Base-by-base conservation (phyloP, 345 rosid genomes). In the Salix arbutifolia region DNA sequence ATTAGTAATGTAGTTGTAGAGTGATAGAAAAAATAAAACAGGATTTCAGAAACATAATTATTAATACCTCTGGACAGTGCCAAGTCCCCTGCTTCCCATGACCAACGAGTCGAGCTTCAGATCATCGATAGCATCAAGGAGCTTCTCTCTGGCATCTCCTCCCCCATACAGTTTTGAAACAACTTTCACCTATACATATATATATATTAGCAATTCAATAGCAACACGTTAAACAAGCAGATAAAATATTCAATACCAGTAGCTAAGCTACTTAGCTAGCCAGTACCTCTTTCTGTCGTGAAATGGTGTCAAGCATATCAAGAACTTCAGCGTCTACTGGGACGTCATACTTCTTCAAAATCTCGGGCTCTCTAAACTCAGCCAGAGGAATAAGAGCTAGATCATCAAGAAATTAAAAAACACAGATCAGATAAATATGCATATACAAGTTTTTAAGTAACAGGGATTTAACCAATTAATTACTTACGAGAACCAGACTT, bases 11-110 rank as follows among this genome's bases (percentile, higher is more conserved):
- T 40, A 10, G 3, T 40, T 40, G 13, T 40, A 10, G 44, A 40
- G 0, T 40, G 44, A 10, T 10, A 0, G 2, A 10, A 40, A 40
- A 40, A 40, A 0, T 0, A 2, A 40, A 2, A 10, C 10, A 40
- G 44, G 44, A 10, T 11, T 40, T 40, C 4, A 10, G 44, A 40
- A 2, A 11, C 12, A 40, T 40, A 40, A 40, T 46, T 8, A 18
- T 16, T 21, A 3, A 25, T 83, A 89, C 99, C 99, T 94, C 79
- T 81, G 79, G 33, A 96, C 84, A n/a, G 96, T 88, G 73, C 93
- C 89, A 11, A 91, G 97, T 66, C 98, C 99, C 85, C 99, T 85
- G 90, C 97, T 92, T 76, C 98, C 99, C 92, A 96, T 88, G 61
- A 92, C 90, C 71, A 96, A 14, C 52, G 92, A 91, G 65, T 96